These are phyloP conservation scores for Pterocarpus macrocarpus DNA, from an alignment of 306 rosid species.

Conservation along the genomic window DNA sequence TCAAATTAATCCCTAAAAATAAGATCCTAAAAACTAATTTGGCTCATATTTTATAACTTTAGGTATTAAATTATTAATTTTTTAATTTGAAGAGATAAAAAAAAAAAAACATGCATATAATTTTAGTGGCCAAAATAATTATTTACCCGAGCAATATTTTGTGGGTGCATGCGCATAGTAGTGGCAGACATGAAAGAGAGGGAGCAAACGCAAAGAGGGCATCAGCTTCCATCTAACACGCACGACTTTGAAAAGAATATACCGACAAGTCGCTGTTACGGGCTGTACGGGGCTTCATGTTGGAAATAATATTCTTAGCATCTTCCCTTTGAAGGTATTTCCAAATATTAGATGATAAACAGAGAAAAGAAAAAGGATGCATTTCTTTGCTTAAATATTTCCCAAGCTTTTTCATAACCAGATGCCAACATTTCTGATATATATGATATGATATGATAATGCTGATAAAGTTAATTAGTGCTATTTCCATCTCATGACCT, in stretches of 20 bases:
- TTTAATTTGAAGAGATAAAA: too few relatives aligned
- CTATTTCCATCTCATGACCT: not conserved
- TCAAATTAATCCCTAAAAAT: too few relatives aligned
- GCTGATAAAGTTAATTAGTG: not conserved
- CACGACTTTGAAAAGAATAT: slow-evolving; percentile 8
- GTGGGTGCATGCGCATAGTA: not conserved
- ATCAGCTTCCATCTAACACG: not conserved
- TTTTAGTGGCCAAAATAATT: too few relatives aligned
- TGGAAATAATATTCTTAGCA: not conserved
- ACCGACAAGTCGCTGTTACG: not conserved
- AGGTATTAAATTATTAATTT: too few relatives aligned
- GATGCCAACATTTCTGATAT: not conserved
- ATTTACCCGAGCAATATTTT: not conserved
- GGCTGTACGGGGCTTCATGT: not conserved
- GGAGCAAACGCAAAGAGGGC: not conserved
- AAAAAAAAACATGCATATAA: too few relatives aligned
- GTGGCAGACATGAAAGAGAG: not conserved
- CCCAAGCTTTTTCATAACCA: not conserved
- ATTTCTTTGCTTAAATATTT: too few relatives aligned
- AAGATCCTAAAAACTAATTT: too few relatives aligned
- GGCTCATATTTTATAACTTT: too few relatives aligned
- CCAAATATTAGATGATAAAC: not conserved
- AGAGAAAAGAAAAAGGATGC: not conserved
- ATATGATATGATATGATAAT: not conserved
- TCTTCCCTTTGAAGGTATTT: not conserved